A percentile compares a stretch with the other conserved stretches of the same genome.
Evolutionary conservation across 495 filamentous ascomycete species (phyloP).

Genomic region (Schizothecium vesticola): DNA sequence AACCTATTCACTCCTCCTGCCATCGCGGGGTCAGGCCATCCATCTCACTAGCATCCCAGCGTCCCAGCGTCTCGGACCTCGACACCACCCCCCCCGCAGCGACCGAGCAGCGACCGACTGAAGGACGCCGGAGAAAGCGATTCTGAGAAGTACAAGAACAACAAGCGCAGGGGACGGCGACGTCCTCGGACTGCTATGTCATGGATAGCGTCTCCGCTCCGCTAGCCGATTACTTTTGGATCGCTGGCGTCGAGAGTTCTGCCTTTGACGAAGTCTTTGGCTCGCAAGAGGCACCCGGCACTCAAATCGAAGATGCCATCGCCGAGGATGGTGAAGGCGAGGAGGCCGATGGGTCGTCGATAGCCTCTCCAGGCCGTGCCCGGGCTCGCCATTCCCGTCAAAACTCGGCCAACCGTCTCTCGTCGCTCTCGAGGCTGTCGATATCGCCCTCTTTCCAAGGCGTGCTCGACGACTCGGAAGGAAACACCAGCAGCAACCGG

Average conservation of each 20-base stretch:
- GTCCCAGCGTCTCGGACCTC: neutral
- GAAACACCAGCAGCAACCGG: slow-evolving; percentile 71
- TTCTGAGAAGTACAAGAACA: neutral
- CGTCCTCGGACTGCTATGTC: slow-evolving; percentile 36
- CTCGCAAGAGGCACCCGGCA: neutral
- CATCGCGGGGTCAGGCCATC: neutral
- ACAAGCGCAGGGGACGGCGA: slow-evolving; percentile 7
- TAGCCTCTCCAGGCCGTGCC: slow-evolving; percentile 40
- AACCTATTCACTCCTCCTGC: neutral
- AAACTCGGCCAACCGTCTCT: slow-evolving; percentile 61
- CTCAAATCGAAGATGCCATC: slow-evolving; percentile 65
- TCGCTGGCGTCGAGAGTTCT: slow-evolving; percentile 80
- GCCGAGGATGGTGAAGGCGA: slow-evolving; percentile 68
- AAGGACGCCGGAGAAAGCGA: neutral
- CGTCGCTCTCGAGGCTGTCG: slow-evolving; percentile 59
- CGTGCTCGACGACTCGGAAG: slow-evolving; percentile 53
- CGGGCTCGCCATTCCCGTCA: slow-evolving; percentile 56
- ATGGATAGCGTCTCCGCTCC: slow-evolving; percentile 65
- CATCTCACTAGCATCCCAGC: neutral
- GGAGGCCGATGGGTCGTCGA: slow-evolving; percentile 33
- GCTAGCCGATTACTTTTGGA: slow-evolving; percentile 98
- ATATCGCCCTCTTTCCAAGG: slow-evolving; percentile 27
- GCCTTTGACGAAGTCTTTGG: slow-evolving; percentile 48
- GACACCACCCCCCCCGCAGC: neutral
- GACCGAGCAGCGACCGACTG: neutral